These are phyloP conservation scores for Peribolospora baueri DNA, from an alignment of 768 basidiomycete genomes.

Conservation along the genomic window DNA sequence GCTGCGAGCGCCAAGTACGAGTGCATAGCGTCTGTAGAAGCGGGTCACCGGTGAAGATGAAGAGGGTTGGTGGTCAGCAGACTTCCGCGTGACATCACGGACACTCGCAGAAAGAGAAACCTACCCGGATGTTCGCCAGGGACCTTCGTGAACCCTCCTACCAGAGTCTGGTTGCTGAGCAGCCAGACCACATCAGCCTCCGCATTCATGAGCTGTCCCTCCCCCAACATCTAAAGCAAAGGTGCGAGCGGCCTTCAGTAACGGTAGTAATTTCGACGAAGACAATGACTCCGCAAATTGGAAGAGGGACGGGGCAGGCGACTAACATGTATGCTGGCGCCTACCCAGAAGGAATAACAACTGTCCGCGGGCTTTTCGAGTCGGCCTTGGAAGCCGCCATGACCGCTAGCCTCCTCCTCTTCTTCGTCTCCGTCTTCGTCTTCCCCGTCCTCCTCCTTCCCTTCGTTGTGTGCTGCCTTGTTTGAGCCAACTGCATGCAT, in stretches of 20 bases:
- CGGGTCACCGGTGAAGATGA: neutral
- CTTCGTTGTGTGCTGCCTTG: too few relatives aligned
- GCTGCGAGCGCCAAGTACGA: constrained; percentile 77
- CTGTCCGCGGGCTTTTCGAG: constrained; percentile 58
- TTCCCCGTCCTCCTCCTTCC: neutral
- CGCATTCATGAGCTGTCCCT: constrained; percentile 32
- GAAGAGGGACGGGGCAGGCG: neutral
- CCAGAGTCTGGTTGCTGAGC: constrained; percentile 49
- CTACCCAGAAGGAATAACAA: constrained; percentile 94
- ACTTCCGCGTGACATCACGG: neutral
- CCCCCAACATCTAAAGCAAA: constrained; percentile 39
- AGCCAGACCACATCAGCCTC: constrained; percentile 38
- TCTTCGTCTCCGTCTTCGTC: neutral
- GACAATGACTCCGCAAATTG: neutral
- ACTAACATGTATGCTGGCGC: constrained; percentile 48
- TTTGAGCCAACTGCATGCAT: too few relatives aligned
- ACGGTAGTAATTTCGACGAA: neutral
- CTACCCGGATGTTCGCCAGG: constrained; percentile 57
- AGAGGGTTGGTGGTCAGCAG: neutral
- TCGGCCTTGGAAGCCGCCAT: neutral
- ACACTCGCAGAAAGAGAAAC: constrained; percentile 6
- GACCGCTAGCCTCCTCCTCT: neutral
- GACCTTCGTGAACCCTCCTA: constrained; percentile 68
- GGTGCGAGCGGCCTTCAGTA: neutral
- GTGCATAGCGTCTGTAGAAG: constrained; percentile 59